Evolutionary conservation across 768 basidiomycete species (phyloP), one percentile per base, ranked within the genome.

Genomic region (Asterophora lycoperdoides): DNA sequence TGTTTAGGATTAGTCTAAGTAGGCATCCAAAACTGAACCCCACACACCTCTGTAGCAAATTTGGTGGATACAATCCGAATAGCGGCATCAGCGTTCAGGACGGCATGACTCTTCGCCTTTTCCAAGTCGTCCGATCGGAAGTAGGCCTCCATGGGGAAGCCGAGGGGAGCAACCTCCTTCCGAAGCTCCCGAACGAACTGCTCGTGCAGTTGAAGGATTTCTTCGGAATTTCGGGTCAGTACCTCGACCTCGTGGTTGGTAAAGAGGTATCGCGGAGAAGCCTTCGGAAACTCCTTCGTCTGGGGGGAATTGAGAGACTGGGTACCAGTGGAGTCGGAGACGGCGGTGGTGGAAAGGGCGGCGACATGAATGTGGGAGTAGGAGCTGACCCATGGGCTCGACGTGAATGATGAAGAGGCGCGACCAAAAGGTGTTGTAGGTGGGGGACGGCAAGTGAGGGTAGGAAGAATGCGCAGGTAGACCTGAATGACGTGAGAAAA

Each of bases 131-230:
- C 41, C 10, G 50, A 42, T 2, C 57, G 35, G 23, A 59, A 53
- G 26, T 59, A 54, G 18, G 58, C 57, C 19, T 60, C 64, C 62
- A 77, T 66, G 4, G 64, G 54, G 54, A 82, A 72, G 5, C 83
- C 83, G 8, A 80, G 68, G 8, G 78, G 76, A 17, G 67, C 61
- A 32, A 86, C 62, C 17, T 75, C 75, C 4, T 62, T 61, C 30
- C 71, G 65, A 36, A 91, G 73, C 54, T 78, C 77, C 43, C 63
- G 63, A n/a, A 82, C 72, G 37, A 92, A 80, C 8, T 71, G 68
- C 60, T 89, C 83, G 52, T 92, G 89, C 11, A 89, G 65, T 19
- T 72, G 67, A 44, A 92, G 72, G 18, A 92, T 69, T 23, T 86
- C 78, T 49, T 76, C 77, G 4, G 81, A 78, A 68, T 90, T 89